Evolutionary conservation across 2,329 filamentous ascomycete genomes (phyloP), one percentile per base, ranked within the genome.

Genomic region (Rhytidhysteron rufulum): DNA sequence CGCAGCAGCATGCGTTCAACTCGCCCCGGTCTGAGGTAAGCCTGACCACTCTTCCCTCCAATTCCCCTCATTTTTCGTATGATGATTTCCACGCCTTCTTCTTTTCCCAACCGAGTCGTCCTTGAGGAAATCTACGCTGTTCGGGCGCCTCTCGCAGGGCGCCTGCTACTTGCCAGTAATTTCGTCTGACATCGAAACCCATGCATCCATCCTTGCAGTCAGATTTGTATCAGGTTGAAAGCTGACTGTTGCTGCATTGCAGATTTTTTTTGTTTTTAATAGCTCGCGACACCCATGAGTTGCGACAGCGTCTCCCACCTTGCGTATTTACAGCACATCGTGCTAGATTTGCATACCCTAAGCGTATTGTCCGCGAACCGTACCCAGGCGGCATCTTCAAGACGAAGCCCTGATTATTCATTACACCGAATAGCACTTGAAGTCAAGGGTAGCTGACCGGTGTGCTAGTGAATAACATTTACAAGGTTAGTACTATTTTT

Each of bases 141-240:
- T 73, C 82, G 83, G 80, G 73, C 62, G 70, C 70, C 69, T 70
- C 66, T 73, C 71, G 71, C 77, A 74, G 72, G 74, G 67, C 62
- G 77, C 80, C 82, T 87, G 86, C 84, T 89, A 89, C 86, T 89
- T 86, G 86, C 86, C 86, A 90, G 86, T 89, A 89, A 83, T 69
- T 72, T 78, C 82, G 82, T 86, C 85, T 88, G 85, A 88, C 70
- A 55, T 51, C 52, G n/a, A 51, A 47, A 34, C 34, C 42, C n/a
- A n/a, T n/a, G n/a, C n/a, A n/a, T n/a, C n/a, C n/a, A n/a, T n/a
- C n/a, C n/a, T n/a, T n/a, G n/a, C n/a, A n/a, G n/a, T n/a, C n/a
- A n/a, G n/a, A n/a, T n/a, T n/a, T n/a, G n/a, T n/a, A n/a, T n/a
- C n/a, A n/a, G n/a, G n/a, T n/a, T n/a, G n/a, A n/a, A n/a, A n/a